phyloP scores from a whole-genome alignment of 2,329 filamentous ascomycete species.

The Xylaria polymorpha region DNA sequence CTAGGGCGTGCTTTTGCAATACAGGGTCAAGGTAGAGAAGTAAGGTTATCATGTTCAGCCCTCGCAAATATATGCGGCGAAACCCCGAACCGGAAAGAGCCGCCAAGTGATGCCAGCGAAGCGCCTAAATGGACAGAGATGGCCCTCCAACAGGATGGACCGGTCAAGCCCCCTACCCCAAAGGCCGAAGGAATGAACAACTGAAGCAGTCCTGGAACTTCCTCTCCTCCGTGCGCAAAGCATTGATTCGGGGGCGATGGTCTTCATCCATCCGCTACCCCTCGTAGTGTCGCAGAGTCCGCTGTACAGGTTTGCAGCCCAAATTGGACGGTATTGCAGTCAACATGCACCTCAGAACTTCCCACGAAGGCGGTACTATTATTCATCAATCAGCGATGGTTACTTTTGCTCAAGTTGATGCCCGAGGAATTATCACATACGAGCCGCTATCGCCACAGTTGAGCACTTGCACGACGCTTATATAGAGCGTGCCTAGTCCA shows the following conservation, averaged over 20 bases:
- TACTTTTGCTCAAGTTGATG: background rate
- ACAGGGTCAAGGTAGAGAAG: no score
- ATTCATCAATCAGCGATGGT: background rate
- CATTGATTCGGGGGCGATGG: background rate
- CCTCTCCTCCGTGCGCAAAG: no score
- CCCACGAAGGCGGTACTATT: conserved; percentile 33
- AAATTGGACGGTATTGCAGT: conserved; percentile 26
- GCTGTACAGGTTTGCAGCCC: conserved; percentile 27
- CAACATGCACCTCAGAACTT: conserved; percentile 17
- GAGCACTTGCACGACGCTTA: conserved; percentile 28
- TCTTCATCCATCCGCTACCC: background rate
- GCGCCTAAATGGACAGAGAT: no score
- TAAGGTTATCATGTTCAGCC: no score
- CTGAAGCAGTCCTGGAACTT: no score
- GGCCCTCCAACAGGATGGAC: no score
- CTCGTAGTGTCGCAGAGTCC: conserved; percentile 18
- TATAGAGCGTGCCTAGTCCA: conserved; percentile 27
- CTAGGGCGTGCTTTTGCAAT: no score
- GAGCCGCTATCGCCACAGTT: conserved; percentile 29
- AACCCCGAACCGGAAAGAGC: no score
- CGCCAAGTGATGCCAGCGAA: no score
- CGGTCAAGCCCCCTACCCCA: no score
- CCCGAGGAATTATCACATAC: conserved; percentile 6
- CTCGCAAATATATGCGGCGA: no score
- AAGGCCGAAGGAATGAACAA: no score